These are phyloP conservation scores for Dioscorea zingiberensis DNA, from an alignment of 106 monocot species.

Conservation along the genomic window DNA sequence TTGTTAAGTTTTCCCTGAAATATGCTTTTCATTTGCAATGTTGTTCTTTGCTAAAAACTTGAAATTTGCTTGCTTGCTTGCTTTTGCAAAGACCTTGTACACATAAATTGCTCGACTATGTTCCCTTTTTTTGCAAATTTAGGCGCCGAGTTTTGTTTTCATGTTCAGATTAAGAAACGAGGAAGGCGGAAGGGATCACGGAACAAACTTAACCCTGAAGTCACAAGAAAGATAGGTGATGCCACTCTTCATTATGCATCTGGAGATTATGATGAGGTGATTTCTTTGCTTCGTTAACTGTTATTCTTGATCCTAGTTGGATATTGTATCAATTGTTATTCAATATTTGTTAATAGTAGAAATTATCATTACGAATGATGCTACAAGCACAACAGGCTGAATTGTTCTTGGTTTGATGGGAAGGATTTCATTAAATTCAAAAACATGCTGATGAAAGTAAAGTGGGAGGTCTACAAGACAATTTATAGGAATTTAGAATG, in stretches of 20 bases:
- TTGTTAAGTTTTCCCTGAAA: not conserved
- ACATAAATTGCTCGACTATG: too few relatives aligned
- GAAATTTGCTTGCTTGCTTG: too few relatives aligned
- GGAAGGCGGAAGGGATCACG: slow-evolving; percentile 69
- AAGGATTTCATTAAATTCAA: too few relatives aligned
- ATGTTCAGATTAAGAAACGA: slow-evolving; percentile 62
- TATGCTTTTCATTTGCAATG: not conserved
- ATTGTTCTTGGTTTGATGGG: too few relatives aligned
- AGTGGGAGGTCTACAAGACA: too few relatives aligned
- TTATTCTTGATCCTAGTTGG: not conserved
- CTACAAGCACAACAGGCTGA: not conserved
- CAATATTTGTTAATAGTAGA: not conserved
- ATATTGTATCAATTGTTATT: not conserved
- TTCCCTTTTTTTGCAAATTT: not conserved
- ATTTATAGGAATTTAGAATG: too few relatives aligned
- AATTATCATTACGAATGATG: not conserved
- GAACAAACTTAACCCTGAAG: slow-evolving; percentile 69
- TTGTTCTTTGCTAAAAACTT: too few relatives aligned
- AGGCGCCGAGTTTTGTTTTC: not conserved
- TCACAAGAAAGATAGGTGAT: slow-evolving; percentile 71
- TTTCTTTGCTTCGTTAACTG: not conserved
- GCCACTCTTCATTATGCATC: slow-evolving; percentile 82
- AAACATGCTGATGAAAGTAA: too few relatives aligned
- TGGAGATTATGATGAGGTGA: slow-evolving; percentile 59
- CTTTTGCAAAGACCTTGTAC: too few relatives aligned